Evolutionary conservation across 148 eudicot genomes (phyloP).

Genomic region (Polygonum aviculare): DNA sequence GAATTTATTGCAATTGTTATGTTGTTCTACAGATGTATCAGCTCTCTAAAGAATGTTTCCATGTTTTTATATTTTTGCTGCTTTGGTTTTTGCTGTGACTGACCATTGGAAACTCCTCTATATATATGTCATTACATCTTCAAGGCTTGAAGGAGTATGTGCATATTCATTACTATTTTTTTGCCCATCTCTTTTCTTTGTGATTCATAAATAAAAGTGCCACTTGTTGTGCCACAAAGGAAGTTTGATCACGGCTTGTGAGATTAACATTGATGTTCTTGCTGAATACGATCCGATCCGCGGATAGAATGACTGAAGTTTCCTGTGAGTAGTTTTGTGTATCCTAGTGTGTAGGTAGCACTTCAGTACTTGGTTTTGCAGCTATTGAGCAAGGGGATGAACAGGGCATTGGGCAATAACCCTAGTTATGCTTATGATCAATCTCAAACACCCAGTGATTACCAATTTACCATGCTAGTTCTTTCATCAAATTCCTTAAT

Average conservation of each 20-base stretch:
- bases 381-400: not conserved
- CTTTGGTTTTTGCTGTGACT: not conserved
- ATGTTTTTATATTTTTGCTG: not conserved
- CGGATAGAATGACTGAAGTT: too few species aligned
- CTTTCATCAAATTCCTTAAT: too few species aligned
- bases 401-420: too few species aligned
- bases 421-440: too few species aligned
- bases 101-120: not conserved
- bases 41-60: not conserved
- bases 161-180: not conserved
- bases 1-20: not conserved
- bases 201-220: not conserved
- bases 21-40: not conserved
- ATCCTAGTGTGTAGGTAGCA: too few species aligned
- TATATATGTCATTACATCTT: not conserved
- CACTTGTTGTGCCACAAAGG: not conserved
- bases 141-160: slow-evolving; percentile 4
- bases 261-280: not conserved
- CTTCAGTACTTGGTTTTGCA: not conserved
- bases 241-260: not conserved
- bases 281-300: not conserved
- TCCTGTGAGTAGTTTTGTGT: too few species aligned
- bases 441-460: too few species aligned
- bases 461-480: too few species aligned
- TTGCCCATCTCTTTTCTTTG: not conserved